These are phyloP conservation scores for Purshia tridentata DNA, from an alignment of 306 rosid genomes.

Conservation along the genomic window DNA sequence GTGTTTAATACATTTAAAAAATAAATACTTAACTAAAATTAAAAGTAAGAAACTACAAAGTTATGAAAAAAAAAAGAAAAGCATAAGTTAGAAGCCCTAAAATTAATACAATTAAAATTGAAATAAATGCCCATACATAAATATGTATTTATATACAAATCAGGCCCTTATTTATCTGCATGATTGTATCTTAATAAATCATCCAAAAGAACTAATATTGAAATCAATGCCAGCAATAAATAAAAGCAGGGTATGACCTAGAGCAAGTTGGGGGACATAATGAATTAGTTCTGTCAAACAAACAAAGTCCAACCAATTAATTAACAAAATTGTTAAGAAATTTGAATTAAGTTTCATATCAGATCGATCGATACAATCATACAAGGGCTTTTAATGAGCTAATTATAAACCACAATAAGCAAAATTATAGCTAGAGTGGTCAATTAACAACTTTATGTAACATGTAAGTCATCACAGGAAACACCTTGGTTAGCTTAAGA, in stretches of 20 bases:
- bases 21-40: neutral
- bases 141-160: too few species aligned
- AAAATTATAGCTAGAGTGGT: conserved; percentile 25
- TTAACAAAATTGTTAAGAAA: neutral
- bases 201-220: neutral
- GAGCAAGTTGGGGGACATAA: neutral
- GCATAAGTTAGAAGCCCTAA: too few species aligned
- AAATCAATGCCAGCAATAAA: neutral
- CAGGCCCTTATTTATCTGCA: too few species aligned
- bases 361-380: too few species aligned
- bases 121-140: too few species aligned
- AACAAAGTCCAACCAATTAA: conserved; percentile 10
- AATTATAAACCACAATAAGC: neutral
- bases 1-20: too few species aligned
- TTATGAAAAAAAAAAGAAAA: too few species aligned
- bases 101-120: too few species aligned
- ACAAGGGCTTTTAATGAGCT: neutral
- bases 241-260: neutral
- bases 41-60: too few species aligned
- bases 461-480: conserved; percentile 47
- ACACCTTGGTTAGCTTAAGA: conserved; percentile 10
- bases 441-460: conserved; percentile 58
- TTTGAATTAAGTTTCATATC: too few species aligned
- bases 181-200: too few species aligned
- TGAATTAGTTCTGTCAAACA: neutral